Evolutionary conservation across 2,329 filamentous ascomycete species (phyloP).

Genomic region (Cladophialophora bantiana): DNA sequence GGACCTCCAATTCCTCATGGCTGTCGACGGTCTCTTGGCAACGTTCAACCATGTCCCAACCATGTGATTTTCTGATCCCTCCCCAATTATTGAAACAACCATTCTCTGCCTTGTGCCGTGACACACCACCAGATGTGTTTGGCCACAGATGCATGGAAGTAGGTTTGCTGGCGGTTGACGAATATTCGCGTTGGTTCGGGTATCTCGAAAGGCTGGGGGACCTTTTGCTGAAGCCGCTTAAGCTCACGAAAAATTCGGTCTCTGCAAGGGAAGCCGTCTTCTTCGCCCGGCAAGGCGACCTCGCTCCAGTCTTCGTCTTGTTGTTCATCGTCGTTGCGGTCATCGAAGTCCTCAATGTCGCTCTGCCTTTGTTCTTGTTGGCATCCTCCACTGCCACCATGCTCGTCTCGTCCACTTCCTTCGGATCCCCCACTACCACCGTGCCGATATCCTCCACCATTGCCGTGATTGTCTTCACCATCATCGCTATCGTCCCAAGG

Average conservation of each 20-base stretch:
- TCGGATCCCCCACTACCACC: neutral
- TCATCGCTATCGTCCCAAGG: neutral
- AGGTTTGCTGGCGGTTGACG: constrained; percentile 4
- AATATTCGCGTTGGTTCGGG: neutral
- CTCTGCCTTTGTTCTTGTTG: neutral
- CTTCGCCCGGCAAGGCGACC: neutral
- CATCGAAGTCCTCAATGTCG: neutral
- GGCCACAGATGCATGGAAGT: neutral
- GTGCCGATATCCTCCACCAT: neutral
- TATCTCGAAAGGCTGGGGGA: neutral
- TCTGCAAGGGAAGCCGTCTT: constrained; percentile 1
- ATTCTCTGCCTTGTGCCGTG: neutral
- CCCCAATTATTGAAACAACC: neutral
- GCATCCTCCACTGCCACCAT: neutral
- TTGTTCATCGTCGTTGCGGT: neutral
- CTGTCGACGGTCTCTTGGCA: neutral
- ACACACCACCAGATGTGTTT: neutral
- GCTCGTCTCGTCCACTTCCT: neutral
- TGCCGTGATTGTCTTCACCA: constrained; percentile 1
- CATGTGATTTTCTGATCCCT: neutral
- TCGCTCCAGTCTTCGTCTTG: constrained; percentile 1
- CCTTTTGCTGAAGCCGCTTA: neutral
- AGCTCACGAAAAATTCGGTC: constrained; percentile 1
- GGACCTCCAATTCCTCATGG: neutral
- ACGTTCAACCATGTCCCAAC: neutral